These are phyloP conservation scores for Domatiomyces catenatus DNA, from an alignment of 2,329 filamentous ascomycete genomes.

Conservation along the genomic window DNA sequence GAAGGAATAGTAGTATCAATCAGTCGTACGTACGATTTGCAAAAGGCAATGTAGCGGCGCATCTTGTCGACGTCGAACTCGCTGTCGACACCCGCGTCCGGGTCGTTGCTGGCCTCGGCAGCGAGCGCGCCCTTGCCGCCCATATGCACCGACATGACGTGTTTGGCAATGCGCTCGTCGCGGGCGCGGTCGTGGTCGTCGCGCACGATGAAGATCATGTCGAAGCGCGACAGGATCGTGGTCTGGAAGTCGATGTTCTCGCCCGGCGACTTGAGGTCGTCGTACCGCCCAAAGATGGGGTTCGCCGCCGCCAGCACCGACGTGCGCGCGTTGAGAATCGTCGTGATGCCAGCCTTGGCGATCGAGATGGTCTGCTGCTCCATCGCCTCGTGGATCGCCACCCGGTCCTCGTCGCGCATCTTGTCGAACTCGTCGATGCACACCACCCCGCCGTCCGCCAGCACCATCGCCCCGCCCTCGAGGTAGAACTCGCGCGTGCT, in stretches of 20 bases:
- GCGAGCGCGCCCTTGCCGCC: conserved; percentile 60
- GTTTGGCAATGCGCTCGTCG: conserved; percentile 84
- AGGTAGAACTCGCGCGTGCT: conserved; percentile 92
- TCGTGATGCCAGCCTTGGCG: conserved; percentile 90
- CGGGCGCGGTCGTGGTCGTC: conserved; percentile 83
- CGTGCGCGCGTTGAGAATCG: conserved; percentile 88
- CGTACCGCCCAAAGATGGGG: conserved; percentile 92
- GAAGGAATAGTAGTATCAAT: background rate
- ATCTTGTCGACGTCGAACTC: conserved; percentile 94
- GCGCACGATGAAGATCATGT: conserved; percentile 98
- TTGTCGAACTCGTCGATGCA: conserved; percentile 99
- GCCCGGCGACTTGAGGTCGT: conserved; percentile 91
- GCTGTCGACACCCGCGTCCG: conserved; percentile 64
- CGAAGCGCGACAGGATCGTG: conserved; percentile 92
- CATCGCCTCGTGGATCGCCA: conserved; percentile 99
- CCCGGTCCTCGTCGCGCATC: conserved; percentile 95
- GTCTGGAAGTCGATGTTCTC: conserved; percentile 99
- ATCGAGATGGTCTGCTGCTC: conserved; percentile 99
- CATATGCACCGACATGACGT: conserved; percentile 97
- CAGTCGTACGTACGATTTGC: conserved; percentile 60
- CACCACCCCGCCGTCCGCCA: conserved; percentile 90
- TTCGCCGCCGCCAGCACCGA: conserved; percentile 93
- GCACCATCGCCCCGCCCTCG: conserved; percentile 95
- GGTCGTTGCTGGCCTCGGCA: conserved; percentile 63
- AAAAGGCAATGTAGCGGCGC: conserved; percentile 94